phyloP scores from a whole-genome alignment of 495 filamentous ascomycete species.

The Aspergillus cavernicola region DNA sequence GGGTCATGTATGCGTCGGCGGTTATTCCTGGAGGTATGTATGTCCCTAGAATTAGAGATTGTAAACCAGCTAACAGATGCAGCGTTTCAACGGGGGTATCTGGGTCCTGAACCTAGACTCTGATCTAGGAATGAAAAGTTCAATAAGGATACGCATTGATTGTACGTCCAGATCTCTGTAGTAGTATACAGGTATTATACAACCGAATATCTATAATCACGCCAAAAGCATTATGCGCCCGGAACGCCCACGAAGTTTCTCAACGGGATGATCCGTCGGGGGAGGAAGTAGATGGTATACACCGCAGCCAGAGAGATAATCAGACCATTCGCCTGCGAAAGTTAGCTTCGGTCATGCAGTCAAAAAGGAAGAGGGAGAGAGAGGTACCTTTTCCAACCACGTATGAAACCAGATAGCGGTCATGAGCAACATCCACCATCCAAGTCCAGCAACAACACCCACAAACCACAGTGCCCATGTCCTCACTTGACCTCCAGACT shows the following conservation, averaged over 20 bases:
- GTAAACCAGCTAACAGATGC: neutral
- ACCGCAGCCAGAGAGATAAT: conserved; percentile 60
- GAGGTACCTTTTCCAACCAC: conserved; percentile 89
- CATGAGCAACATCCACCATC: conserved; percentile 96
- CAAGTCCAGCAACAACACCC: conserved; percentile 51
- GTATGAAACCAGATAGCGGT: conserved; percentile 97
- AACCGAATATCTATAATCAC: neutral
- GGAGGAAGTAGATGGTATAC: conserved; percentile 73
- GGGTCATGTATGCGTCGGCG: conserved; percentile 65
- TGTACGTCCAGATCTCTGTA: neutral
- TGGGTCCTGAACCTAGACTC: conserved; percentile 31
- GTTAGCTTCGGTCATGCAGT: neutral
- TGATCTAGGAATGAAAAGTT: neutral
- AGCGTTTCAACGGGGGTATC: conserved; percentile 38
- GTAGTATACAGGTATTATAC: neutral
- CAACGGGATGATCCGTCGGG: conserved; percentile 59
- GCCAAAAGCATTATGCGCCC: conserved; percentile 49
- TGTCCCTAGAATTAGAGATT: neutral
- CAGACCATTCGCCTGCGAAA: conserved; percentile 21
- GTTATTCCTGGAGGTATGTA: conserved; percentile 59
- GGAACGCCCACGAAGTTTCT: conserved; percentile 71
- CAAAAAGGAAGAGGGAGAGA: conserved; percentile 1
- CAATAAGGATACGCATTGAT: neutral
- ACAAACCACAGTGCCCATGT: conserved; percentile 50
- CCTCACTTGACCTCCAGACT: conserved; percentile 20